phyloP scores from a whole-genome alignment of 2,329 filamentous ascomycete genomes.

The Microsporum canis region DNA sequence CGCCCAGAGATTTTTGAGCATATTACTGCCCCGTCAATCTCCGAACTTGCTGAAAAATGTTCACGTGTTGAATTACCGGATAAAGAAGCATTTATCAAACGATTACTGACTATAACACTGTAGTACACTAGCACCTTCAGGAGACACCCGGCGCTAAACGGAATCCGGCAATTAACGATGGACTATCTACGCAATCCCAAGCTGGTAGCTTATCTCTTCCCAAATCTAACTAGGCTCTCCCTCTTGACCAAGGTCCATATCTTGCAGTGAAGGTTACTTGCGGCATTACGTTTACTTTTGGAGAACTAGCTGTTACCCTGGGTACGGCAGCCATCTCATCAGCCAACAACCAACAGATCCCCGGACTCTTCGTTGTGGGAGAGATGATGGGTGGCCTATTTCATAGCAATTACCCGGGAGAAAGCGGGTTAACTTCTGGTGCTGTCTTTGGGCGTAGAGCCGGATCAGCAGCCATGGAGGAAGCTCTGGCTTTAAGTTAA shows the following conservation, averaged over 20 bases:
- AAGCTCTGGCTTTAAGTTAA: not conserved
- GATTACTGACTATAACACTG: slow-evolving; percentile 47
- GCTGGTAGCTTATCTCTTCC: slow-evolving; percentile 34
- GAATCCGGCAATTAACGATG: slow-evolving; percentile 52
- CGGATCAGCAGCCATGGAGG: slow-evolving; percentile 25
- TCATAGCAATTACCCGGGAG: slow-evolving; percentile 53
- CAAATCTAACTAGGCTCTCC: slow-evolving; percentile 57
- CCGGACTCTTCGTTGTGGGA: slow-evolving; percentile 49
- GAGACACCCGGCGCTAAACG: slow-evolving; percentile 40
- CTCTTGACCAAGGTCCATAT: slow-evolving; percentile 47
- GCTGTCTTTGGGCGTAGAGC: slow-evolving; percentile 43
- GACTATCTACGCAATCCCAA: slow-evolving; percentile 48
- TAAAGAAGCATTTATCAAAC: slow-evolving; percentile 41
- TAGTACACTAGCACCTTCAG: slow-evolving; percentile 38
- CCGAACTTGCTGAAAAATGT: slow-evolving; percentile 46
- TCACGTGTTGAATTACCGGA: slow-evolving; percentile 38
- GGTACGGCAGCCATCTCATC: slow-evolving; percentile 44
- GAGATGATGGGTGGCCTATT: slow-evolving; percentile 58
- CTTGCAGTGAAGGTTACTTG: slow-evolving; percentile 53
- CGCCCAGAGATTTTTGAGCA: slow-evolving; percentile 45
- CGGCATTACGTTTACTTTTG: slow-evolving; percentile 59
- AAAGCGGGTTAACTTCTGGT: slow-evolving; percentile 50
- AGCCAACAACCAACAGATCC: slow-evolving; percentile 36
- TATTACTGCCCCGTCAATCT: slow-evolving; percentile 41
- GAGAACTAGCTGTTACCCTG: slow-evolving; percentile 47